Percentiles rank a stretch among this genome's conserved stretches.
These are phyloP conservation scores for Trichoderma pleuroti DNA, from an alignment of 2,329 filamentous ascomycete species.

Conservation along the genomic window DNA sequence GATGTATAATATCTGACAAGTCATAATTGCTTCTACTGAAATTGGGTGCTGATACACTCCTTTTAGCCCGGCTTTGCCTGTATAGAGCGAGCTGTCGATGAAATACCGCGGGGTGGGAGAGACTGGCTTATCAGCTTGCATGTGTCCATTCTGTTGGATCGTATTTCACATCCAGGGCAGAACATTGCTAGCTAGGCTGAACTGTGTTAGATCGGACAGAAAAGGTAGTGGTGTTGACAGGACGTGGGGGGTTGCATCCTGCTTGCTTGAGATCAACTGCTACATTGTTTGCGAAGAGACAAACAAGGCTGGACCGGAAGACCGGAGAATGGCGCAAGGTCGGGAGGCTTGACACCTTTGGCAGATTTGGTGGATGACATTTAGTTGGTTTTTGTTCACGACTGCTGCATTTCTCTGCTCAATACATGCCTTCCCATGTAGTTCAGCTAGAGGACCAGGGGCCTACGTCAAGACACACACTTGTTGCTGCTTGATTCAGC, in stretches of 20 bases:
- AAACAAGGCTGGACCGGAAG: too few relatives aligned
- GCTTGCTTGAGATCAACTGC: not conserved
- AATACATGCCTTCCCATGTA: too few relatives aligned
- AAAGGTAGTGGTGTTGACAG: not conserved
- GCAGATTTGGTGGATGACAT: too few relatives aligned
- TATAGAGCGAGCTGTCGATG: not conserved
- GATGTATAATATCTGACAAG: not conserved
- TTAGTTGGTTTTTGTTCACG: too few relatives aligned
- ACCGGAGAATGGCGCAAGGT: too few relatives aligned
- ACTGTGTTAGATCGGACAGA: not conserved
- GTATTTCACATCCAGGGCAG: not conserved
- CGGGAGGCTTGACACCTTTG: too few relatives aligned
- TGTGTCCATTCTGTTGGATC: not conserved
- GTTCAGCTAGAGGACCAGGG: too few relatives aligned
- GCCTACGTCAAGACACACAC: too few relatives aligned
- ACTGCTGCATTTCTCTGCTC: too few relatives aligned
- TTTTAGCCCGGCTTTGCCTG: not conserved
- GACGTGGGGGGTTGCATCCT: not conserved
- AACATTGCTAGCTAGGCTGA: not conserved
- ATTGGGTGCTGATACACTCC: not conserved
- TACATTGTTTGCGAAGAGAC: too few relatives aligned
- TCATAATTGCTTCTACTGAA: fast-evolving
- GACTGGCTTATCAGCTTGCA: not conserved
- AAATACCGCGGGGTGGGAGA: not conserved
- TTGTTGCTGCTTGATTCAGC: too few relatives aligned